These are phyloP conservation scores for Suillus subalutaceus DNA, from an alignment of 768 basidiomycete species.

Conservation along the genomic window DNA sequence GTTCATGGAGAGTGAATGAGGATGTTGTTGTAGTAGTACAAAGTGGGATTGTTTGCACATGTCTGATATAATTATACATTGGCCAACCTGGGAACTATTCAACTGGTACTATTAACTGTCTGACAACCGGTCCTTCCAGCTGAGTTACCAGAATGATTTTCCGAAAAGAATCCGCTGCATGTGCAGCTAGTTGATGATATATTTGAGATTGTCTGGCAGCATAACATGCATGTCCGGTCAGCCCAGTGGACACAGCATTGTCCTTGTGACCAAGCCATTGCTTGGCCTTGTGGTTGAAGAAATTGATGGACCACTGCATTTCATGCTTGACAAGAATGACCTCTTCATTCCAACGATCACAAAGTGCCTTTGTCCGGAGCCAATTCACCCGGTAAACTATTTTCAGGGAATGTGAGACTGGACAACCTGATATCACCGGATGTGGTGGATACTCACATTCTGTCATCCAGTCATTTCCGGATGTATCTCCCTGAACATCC, in stretches of 20 bases:
- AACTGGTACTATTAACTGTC: neutral
- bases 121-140: too few relatives aligned
- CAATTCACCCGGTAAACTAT: slow-evolving; percentile 14
- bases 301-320: too few relatives aligned
- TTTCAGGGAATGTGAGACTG: neutral
- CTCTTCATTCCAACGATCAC: too few relatives aligned
- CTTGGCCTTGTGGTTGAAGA: too few relatives aligned
- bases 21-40: too few relatives aligned
- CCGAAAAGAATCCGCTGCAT: neutral
- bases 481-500: neutral
- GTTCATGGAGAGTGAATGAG: too few relatives aligned
- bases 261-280: too few relatives aligned
- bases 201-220: neutral
- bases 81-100: neutral
- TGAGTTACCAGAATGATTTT: too few relatives aligned
- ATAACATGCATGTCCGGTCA: too few relatives aligned
- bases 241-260: too few relatives aligned
- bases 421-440: neutral
- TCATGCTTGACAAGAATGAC: too few relatives aligned
- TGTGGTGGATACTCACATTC: slow-evolving; percentile 7
- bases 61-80: neutral
- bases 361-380: slow-evolving; percentile 11
- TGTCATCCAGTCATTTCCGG: slow-evolving; percentile 12
- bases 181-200: neutral
- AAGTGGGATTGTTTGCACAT: too few relatives aligned